Conservation (phyloP, 768 basidiomycete genomes). For the Boletus vinaceobasis region DNA sequence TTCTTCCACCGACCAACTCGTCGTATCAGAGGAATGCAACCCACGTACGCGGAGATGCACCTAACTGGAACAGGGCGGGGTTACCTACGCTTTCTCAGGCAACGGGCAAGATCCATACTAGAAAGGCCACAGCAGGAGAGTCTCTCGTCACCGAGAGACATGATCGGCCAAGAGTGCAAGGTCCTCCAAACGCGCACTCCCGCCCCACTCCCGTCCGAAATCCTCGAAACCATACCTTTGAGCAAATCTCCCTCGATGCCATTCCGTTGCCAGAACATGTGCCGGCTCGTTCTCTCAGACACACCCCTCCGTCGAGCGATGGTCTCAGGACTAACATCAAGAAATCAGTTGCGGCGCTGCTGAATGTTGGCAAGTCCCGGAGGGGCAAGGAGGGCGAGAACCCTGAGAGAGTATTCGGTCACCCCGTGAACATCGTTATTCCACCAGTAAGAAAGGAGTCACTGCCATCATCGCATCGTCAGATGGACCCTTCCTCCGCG, state of each 20-base stretch:
- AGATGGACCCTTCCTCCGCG: not conserved
- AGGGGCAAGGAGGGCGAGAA: slow-evolving; percentile 1
- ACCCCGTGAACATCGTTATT: slow-evolving; percentile 7
- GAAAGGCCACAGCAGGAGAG: slow-evolving; percentile 1
- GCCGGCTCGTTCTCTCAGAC: slow-evolving; percentile 10
- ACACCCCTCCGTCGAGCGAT: slow-evolving; percentile 1
- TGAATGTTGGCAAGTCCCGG: not conserved
- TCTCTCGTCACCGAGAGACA: not conserved
- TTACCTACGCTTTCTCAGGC: slow-evolving; percentile 21
- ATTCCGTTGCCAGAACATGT: slow-evolving; percentile 6
- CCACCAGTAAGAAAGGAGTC: slow-evolving; percentile 16
- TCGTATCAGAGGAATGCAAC: not conserved
- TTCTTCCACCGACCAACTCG: not conserved
- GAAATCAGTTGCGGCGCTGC: slow-evolving; percentile 4
- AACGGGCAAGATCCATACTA: slow-evolving; percentile 8
- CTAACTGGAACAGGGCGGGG: not conserved
- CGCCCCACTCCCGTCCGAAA: not conserved
- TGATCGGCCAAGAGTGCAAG: slow-evolving; percentile 3
- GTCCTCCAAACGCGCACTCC: not conserved
- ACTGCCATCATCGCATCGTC: slow-evolving; percentile 1
- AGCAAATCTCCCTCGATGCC: slow-evolving; percentile 11
- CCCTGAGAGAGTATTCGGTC: slow-evolving; percentile 14
- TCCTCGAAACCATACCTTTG: not conserved
- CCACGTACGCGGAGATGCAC: not conserved
- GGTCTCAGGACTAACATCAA: slow-evolving; percentile 3